Percentiles rank a stretch among this genome's conserved stretches.
Conservation (phyloP, 2,329 filamentous ascomycete genomes). For the Cadophora malorum region DNA sequence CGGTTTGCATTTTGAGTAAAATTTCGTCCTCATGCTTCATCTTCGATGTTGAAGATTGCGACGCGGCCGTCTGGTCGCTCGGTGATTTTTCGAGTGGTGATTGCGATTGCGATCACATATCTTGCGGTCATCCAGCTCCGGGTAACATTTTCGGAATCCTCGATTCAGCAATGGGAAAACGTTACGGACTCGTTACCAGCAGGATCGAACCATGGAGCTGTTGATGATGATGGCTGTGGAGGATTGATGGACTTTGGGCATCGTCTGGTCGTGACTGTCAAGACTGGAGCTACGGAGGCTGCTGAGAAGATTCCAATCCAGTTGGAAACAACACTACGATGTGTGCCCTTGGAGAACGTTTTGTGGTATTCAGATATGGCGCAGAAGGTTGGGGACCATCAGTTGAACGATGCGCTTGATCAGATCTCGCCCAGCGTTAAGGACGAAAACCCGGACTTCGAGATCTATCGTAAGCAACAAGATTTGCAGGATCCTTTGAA, state of each 20-base stretch:
- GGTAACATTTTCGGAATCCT: neutral
- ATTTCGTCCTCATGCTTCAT: neutral
- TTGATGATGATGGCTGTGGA: neutral
- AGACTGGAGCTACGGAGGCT: slow-evolving; percentile 62
- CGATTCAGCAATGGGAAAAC: neutral
- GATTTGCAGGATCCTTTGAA: slow-evolving; percentile 53
- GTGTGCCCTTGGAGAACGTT: slow-evolving; percentile 50
- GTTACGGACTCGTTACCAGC: neutral
- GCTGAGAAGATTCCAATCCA: slow-evolving; percentile 59
- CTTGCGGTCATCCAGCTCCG: slow-evolving; percentile 11
- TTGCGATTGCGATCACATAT: slow-evolving; percentile 2
- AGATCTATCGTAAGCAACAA: slow-evolving; percentile 50
- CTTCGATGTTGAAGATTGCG: slow-evolving; percentile 13
- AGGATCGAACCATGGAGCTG: slow-evolving; percentile 1
- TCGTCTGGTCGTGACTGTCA: slow-evolving; percentile 54
- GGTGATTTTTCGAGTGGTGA: neutral
- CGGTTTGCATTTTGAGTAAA: neutral
- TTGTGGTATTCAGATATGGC: slow-evolving; percentile 64
- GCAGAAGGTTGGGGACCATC: slow-evolving; percentile 53
- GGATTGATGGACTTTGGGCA: neutral
- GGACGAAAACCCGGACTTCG: slow-evolving; percentile 56
- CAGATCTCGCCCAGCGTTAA: slow-evolving; percentile 35
- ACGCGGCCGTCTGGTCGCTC: slow-evolving; percentile 10
- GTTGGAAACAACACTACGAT: slow-evolving; percentile 57
- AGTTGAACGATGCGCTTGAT: slow-evolving; percentile 53